phyloP scores from a whole-genome alignment of 2,329 filamentous ascomycete species.

The Chaetomiaceae sp. region DNA sequence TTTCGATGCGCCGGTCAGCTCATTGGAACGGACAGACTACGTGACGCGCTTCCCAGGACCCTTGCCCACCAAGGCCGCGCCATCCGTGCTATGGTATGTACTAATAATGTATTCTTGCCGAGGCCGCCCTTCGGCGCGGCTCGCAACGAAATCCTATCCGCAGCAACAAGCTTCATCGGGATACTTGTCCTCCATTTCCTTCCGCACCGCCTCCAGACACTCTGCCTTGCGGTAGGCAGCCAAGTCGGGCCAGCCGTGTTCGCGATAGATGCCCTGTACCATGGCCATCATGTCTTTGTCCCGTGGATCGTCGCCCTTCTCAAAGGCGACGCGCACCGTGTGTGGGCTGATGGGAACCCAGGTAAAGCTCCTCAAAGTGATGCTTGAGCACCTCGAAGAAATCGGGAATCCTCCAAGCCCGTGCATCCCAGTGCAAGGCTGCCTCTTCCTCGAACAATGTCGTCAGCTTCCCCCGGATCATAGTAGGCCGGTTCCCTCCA shows the following conservation, averaged over 20 bases:
- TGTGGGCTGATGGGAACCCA: slow-evolving; percentile 5
- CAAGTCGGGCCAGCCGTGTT: slow-evolving; percentile 1
- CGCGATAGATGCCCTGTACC: neutral
- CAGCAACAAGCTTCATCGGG: too few relatives aligned
- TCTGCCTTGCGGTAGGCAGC: neutral
- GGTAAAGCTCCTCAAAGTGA: neutral
- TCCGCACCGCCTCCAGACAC: neutral
- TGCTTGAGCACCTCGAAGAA: slow-evolving; percentile 8
- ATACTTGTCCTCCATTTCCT: neutral
- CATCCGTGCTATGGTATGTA: too few relatives aligned
- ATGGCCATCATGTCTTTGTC: neutral
- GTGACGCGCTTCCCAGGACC: too few relatives aligned
- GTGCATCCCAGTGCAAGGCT: neutral
- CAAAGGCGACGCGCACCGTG: neutral
- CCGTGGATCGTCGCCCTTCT: neutral
- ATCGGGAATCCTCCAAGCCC: neutral
- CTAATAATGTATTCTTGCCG: too few relatives aligned
- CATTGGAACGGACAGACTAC: slow-evolving; percentile 74
- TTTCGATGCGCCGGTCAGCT: slow-evolving; percentile 61
- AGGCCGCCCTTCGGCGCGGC: too few relatives aligned
- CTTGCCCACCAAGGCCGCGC: too few relatives aligned
- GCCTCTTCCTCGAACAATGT: neutral
- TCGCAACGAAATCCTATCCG: too few relatives aligned
- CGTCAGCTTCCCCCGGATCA: neutral
- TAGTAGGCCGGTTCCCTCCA: too few relatives aligned